Base-by-base conservation (phyloP, 805 yeast genomes). In the Ogataea chonburiensis region DNA sequence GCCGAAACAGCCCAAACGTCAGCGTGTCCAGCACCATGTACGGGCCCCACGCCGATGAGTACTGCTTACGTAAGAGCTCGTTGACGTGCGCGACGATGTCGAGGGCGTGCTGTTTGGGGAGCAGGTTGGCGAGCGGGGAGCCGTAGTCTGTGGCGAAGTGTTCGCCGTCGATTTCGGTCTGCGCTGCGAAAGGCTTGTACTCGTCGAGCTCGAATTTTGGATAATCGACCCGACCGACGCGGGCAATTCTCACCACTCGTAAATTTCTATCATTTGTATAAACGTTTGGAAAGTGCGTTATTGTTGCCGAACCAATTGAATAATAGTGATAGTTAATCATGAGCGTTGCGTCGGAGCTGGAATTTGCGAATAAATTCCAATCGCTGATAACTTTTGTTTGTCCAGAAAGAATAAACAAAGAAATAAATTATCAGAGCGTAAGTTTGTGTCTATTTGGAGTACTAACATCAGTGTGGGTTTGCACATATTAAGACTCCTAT, bases 201-300 rank as follows among this genome's bases (percentile, higher is more conserved):
- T 41, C 48, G n/a, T 47, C 17, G n/a, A 85, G 3, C 81, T 86
- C 2, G 52, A 81, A 82, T 45, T 67, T 73, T 2, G 88, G 87
- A 13, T 66, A 62, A 20, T 50, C 54, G 1, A 52, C 47, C 12
- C 61, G 61, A 38, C 68, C 75, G 2, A 64, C 40, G 42, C 88
- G 56, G 4, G 91, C 87, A 3, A 82, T 66, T 34, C 89, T 54
- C 4, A 82, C 79, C n/a, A 83, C 67, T 40, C 91, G 60, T 0
- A 84, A 75, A 6, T 49, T 44, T 15, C 46, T 34, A 0, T 40
- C 35, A 2, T 75, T 61, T 33, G 40, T 3, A 52, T 78, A 70
- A 4, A 69, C 61, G 46, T 80, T 79, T 5, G 87, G 88, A 51
- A 80, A 83, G 56, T 82, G 89, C 20, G 81, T 80, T 7, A 79